Evolutionary conservation across 2,329 filamentous ascomycete species (phyloP).

Genomic region (Nemania sp.): DNA sequence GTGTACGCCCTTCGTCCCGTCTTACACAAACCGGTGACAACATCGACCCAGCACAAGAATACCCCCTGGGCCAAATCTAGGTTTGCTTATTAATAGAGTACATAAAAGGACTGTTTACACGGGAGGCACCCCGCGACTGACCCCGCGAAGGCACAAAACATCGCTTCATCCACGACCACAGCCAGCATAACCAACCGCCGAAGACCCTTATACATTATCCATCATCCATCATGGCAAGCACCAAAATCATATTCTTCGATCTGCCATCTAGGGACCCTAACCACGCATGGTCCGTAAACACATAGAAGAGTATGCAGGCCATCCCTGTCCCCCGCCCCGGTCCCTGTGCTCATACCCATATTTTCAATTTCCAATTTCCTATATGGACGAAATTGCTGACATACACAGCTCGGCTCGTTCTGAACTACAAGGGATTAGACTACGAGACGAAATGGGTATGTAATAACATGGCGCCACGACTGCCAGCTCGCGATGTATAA

Average conservation of each 20-base stretch:
- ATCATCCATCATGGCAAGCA: conserved; percentile 26
- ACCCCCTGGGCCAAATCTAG: too few species aligned
- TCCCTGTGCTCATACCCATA: too few species aligned
- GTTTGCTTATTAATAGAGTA: not conserved
- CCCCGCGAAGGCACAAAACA: not conserved
- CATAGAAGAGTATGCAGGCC: conserved; percentile 65
- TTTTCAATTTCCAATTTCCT: too few species aligned
- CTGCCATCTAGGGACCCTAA: conserved; percentile 58
- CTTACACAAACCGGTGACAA: conserved; percentile 12
- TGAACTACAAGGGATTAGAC: conserved; percentile 70
- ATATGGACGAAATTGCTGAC: conserved; percentile 13
- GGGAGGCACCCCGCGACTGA: not conserved
- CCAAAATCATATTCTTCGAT: conserved; percentile 62
- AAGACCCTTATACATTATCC: too few species aligned
- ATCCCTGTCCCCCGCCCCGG: too few species aligned
- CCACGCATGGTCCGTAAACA: conserved; percentile 67
- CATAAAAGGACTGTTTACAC: not conserved
- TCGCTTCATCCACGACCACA: not conserved
- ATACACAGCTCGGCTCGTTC: conserved; percentile 59
- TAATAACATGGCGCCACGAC: not conserved
- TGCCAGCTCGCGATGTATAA: not conserved
- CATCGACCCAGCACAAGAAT: not conserved
- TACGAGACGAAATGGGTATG: conserved; percentile 69
- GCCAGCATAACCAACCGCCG: not conserved
- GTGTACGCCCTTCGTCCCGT: too few species aligned